These are phyloP conservation scores for Punica granatum DNA, from an alignment of 345 rosid genomes.

Conservation along the genomic window DNA sequence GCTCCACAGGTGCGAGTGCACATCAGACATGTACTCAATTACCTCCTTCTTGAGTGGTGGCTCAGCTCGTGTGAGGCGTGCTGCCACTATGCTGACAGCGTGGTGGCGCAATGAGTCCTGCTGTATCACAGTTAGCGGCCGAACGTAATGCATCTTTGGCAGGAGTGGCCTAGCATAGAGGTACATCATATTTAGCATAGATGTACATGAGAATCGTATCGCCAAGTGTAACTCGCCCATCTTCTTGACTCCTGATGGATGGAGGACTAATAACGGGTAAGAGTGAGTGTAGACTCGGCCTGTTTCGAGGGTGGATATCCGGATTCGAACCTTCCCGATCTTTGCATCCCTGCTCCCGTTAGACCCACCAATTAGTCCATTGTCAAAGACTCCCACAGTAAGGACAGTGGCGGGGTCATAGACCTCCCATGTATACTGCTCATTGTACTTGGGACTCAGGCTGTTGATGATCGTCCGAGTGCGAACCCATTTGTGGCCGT, in stretches of 20 bases:
- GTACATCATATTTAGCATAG: conserved; percentile 46
- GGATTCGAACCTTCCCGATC: conserved; percentile 73
- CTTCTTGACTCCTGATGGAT: conserved; percentile 77
- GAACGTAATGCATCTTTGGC: conserved; percentile 81
- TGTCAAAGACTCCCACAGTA: conserved; percentile 82
- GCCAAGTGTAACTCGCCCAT: conserved; percentile 94
- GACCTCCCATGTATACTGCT: conserved; percentile 98
- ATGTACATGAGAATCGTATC: conserved; percentile 66
- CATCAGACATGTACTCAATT: conserved; percentile 82
- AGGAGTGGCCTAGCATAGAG: conserved; percentile 64
- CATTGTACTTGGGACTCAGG: conserved; percentile 78
- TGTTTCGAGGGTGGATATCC: conserved; percentile 79
- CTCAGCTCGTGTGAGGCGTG: conserved; percentile 74
- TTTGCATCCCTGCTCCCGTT: conserved; percentile 37
- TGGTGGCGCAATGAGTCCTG: conserved; percentile 74
- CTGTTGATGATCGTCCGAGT: conserved; percentile 67
- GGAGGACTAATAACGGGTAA: conserved; percentile 78
- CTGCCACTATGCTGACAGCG: conserved; percentile 69
- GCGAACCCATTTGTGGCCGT: conserved; percentile 92
- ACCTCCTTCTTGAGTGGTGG: conserved; percentile 85
- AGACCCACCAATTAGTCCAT: conserved; percentile 45
- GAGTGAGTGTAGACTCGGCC: conserved; percentile 75
- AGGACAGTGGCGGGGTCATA: conserved; percentile 85
- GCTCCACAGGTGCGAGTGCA: conserved; percentile 88
- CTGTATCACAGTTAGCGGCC: conserved; percentile 65